phyloP scores from a whole-genome alignment of 306 rosid species.

The Astragalus membranaceus region DNA sequence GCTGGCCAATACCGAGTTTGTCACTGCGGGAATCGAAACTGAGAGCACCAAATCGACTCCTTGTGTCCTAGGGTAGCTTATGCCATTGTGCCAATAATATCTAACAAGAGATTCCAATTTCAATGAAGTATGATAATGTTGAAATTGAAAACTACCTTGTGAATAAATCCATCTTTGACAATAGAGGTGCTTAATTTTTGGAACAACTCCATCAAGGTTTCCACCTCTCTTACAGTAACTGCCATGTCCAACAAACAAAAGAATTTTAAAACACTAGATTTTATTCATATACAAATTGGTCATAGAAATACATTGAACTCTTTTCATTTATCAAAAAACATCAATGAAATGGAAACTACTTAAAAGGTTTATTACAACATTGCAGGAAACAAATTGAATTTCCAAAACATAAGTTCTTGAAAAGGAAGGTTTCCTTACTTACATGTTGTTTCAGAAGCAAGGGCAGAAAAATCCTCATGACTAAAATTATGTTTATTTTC shows the following conservation, averaged over 20 bases:
- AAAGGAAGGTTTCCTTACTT: neutral
- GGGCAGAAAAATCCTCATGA: conserved; percentile 15
- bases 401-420: neutral
- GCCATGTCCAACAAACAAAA: conserved; percentile 8
- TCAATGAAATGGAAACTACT: neutral
- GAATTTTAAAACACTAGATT: neutral
- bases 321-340: neutral
- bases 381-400: neutral
- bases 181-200: conserved; percentile 12
- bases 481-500: neutral
- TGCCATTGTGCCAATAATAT: too few species aligned
- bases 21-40: too few species aligned
- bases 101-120: neutral
- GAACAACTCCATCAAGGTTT: conserved; percentile 23
- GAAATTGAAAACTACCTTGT: conserved; percentile 16
- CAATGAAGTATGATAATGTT: neutral
- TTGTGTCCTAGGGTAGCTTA: too few species aligned
- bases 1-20: too few species aligned
- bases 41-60: too few species aligned
- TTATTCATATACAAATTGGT: too few species aligned
- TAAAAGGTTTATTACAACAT: neutral
- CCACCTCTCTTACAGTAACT: conserved; percentile 25
- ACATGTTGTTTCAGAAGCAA: conserved; percentile 33
- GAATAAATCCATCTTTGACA: conserved; percentile 31
- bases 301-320: too few species aligned